Evolutionary conservation across 2,329 filamentous ascomycete genomes (phyloP).

Genomic region (Trichoderma guizhouense): DNA sequence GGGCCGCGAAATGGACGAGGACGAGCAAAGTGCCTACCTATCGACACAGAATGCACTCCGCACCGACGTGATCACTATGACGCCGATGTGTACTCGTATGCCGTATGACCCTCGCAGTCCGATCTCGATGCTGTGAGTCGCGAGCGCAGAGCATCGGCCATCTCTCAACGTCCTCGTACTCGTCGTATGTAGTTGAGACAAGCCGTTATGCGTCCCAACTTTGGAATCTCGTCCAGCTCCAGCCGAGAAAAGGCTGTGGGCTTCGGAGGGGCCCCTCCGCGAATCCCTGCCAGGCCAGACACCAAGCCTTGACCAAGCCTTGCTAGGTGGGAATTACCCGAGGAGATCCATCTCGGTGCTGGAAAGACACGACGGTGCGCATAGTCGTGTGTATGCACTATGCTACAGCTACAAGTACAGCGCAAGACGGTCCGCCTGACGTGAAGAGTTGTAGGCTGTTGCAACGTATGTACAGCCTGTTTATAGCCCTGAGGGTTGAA

Average conservation of each 20-base stretch:
- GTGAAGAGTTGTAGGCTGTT: background rate
- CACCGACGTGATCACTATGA: background rate
- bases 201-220: background rate
- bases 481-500: background rate
- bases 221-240: background rate
- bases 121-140: background rate
- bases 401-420: background rate
- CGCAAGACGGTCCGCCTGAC: background rate
- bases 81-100: background rate
- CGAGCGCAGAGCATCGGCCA: background rate
- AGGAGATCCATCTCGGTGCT: slow-evolving; percentile 2
- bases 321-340: background rate
- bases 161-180: background rate
- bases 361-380: background rate
- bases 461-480: background rate
- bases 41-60: background rate
- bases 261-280: slow-evolving; percentile 1
- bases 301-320: background rate
- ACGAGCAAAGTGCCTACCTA: too few relatives aligned
- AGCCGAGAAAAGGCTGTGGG: background rate
- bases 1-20: background rate
- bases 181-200: background rate
- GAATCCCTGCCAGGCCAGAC: background rate
- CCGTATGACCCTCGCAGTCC: background rate
- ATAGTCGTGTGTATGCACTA: background rate